phyloP scores from a whole-genome alignment of 306 rosid species.

The Cucumis cinereus region DNA sequence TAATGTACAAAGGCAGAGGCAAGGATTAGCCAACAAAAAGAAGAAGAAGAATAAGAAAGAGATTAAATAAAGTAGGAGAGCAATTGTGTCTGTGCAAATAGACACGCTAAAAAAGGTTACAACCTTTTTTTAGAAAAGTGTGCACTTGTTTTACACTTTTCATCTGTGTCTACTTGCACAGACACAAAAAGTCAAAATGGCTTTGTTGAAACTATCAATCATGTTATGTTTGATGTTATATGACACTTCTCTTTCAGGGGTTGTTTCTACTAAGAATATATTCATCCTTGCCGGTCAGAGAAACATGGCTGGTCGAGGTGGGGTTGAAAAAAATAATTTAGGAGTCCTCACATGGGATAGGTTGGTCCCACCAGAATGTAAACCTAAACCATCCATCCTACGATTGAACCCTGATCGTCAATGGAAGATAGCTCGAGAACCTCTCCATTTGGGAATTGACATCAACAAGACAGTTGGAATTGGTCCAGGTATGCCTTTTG shows the following conservation, averaged over 20 bases:
- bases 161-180: neutral
- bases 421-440: slow-evolving; percentile 1
- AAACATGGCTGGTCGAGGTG: slow-evolving; percentile 7
- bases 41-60: too few species aligned
- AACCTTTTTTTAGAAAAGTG: too few species aligned
- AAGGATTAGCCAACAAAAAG: too few species aligned
- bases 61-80: too few species aligned
- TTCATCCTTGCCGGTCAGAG: neutral
- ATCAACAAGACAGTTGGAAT: neutral
- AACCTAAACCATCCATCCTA: neutral
- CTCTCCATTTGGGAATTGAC: neutral
- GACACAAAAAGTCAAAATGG: neutral
- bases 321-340: too few species aligned
- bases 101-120: neutral
- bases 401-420: neutral
- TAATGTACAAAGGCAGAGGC: too few species aligned
- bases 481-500: neutral
- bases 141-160: neutral
- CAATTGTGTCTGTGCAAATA: neutral
- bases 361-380: neutral
- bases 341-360: neutral
- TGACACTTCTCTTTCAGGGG: too few species aligned
- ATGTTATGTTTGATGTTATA: neutral
- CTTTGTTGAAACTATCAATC: neutral
- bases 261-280: neutral